phyloP scores from a whole-genome alignment of 2,329 filamentous ascomycete species.

The Cryphonectria nitschkei region DNA sequence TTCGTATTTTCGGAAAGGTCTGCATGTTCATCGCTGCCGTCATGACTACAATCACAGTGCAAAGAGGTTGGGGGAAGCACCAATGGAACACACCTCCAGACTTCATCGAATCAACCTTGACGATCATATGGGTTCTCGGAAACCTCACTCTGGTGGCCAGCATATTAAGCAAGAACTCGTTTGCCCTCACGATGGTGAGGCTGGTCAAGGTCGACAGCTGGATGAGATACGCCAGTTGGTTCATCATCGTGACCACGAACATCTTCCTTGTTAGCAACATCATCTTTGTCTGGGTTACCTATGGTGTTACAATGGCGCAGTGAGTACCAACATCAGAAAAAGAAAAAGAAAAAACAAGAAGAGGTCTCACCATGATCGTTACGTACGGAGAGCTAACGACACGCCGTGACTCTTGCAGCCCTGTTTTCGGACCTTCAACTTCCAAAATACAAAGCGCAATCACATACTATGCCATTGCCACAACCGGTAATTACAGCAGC shows the following conservation, averaged over 20 bases:
- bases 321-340: neutral
- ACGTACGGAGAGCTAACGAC: neutral
- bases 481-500: neutral
- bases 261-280: neutral
- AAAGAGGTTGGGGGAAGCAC: neutral
- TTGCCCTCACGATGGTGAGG: neutral
- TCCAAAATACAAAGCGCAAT: neutral
- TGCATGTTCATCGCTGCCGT: neutral
- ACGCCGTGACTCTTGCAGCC: neutral
- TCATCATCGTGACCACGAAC: conserved; percentile 1
- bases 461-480: neutral
- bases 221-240: neutral
- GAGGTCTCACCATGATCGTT: too few species aligned
- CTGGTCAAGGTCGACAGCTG: neutral
- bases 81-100: neutral
- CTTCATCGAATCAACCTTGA: neutral
- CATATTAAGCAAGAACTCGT: conserved; percentile 8
- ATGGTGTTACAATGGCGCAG: neutral
- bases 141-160: neutral
- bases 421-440: neutral
- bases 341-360: too few species aligned
- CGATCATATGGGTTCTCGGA: neutral
- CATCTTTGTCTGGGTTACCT: neutral
- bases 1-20: too few species aligned
- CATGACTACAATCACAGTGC: neutral